Percentiles rank a stretch among this genome's conserved stretches.
Evolutionary conservation across 2,329 filamentous ascomycete genomes (phyloP).

Genomic region (Fusarium nisikadoi): DNA sequence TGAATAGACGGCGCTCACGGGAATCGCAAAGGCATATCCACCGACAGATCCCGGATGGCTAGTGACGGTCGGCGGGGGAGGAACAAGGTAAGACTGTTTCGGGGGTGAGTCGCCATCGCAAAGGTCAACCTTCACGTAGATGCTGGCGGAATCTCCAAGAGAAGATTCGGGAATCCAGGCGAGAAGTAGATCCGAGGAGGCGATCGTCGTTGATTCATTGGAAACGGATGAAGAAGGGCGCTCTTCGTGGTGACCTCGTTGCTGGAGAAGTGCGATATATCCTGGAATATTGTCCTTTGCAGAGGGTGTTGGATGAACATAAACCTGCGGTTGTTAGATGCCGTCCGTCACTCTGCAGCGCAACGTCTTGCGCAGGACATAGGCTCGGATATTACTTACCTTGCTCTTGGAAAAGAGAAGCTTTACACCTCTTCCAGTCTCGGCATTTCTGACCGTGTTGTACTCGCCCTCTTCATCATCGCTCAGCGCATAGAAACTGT

Average conservation of each 20-base stretch:
- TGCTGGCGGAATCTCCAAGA: constrained; percentile 84
- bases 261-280: constrained; percentile 92
- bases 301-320: constrained; percentile 92
- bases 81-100: constrained; percentile 88
- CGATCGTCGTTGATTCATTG: constrained; percentile 54
- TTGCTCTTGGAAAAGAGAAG: constrained; percentile 97
- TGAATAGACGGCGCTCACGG: constrained; percentile 89
- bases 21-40: constrained; percentile 90
- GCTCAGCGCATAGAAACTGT: constrained; percentile 93
- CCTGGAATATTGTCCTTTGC: constrained; percentile 96
- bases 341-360: background rate
- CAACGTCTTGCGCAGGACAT: background rate
- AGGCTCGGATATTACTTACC: constrained; percentile 57
- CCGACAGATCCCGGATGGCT: constrained; percentile 77
- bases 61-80: constrained; percentile 87
- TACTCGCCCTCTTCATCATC: constrained; percentile 97
- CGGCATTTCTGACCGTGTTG: constrained; percentile 87
- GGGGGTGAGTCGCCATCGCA: constrained; percentile 83
- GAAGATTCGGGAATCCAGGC: constrained; percentile 94
- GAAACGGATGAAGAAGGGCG: constrained; percentile 50
- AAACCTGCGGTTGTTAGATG: constrained; percentile 70
- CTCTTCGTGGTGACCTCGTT: constrained; percentile 69
- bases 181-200: constrained; percentile 80
- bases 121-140: constrained; percentile 96
- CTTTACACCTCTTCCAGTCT: constrained; percentile 86